Base-by-base conservation (phyloP, 2,329 filamentous ascomycete species). In the Aspergillus aculeatinus region DNA sequence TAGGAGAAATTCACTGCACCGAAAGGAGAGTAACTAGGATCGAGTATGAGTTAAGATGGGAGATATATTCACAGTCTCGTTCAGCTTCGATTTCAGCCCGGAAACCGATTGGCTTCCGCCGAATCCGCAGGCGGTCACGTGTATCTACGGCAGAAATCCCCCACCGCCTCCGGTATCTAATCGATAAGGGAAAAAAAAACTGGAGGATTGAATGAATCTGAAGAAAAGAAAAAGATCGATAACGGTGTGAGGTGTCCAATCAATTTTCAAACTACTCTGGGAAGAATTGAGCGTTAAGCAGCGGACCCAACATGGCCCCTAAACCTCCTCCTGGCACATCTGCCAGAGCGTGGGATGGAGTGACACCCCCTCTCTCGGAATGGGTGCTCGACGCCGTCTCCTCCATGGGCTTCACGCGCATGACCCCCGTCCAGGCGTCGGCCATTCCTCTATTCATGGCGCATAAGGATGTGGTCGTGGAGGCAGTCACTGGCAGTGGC, bases 401-500 rank as follows among this genome's bases (percentile, higher is more conserved):
- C 53, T 86, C 88, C 65, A 94, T 95, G 88, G 91, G 92, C 62
- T 96, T 96, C 76, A 80, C 83, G 64, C 88, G 89, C 74, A 93
- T 95, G 83, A 97, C 93, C 3, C 94, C 94, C 1, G 93, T 97
- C n/a, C 94, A 98, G 78, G 91, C 93, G 49, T 94, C 92, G 60
- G 89, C 91, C 4, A 89, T 97, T 66, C 92, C 92, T 12, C 85
- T 96, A 55, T 95, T 96, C 73, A 88, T 93, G 78, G 88, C 87
- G 55, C 90, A 96, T 74, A 96, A 96, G 71, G 92, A 96, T 76
- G 91, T 96, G 4, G 92, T 96, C 1, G 92, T 96, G 5, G 92
- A 96, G 80, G 92, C 92, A 33, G 92, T 96, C 4, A 96, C 92
- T 2, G 92, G 93, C 12, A 95, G 90, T 74, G 92, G 92, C 61